Evolutionary conservation across 2,329 filamentous ascomycete species (phyloP).

Genomic region (Penicillium decumbens): DNA sequence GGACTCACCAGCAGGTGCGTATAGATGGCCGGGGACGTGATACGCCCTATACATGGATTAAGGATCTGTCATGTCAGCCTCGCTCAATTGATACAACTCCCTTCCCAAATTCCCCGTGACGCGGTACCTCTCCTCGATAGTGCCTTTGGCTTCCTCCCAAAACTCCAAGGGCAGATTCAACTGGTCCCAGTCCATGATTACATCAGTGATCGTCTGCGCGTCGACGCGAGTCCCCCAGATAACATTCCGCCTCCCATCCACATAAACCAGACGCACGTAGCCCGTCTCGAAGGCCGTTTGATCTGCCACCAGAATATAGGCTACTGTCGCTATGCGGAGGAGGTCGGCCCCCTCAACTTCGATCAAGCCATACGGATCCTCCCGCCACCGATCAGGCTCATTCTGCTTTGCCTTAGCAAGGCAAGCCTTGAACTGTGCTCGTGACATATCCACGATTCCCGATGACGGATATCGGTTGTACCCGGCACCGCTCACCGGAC

Average conservation of each 20-base stretch:
- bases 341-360: not conserved
- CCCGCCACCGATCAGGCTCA: not conserved
- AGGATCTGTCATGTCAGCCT: not conserved
- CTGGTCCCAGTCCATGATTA: not conserved
- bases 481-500: not conserved
- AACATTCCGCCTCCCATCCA: not conserved
- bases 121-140: slow-evolving; percentile 1
- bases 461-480: not conserved
- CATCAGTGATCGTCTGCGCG: not conserved
- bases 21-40: not conserved
- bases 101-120: slow-evolving; percentile 1
- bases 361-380: not conserved
- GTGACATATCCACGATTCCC: not conserved
- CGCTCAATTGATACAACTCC: slow-evolving; percentile 2
- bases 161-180: not conserved
- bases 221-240: not conserved
- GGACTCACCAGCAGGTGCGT: too few species aligned
- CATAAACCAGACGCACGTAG: not conserved
- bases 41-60: not conserved
- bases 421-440: not conserved
- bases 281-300: not conserved
- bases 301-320: not conserved
- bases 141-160: not conserved
- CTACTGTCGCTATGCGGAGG: not conserved
- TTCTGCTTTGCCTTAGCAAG: not conserved